Conservation (phyloP, 1,139 yeast species). For the Debaryomyces udenii region DNA sequence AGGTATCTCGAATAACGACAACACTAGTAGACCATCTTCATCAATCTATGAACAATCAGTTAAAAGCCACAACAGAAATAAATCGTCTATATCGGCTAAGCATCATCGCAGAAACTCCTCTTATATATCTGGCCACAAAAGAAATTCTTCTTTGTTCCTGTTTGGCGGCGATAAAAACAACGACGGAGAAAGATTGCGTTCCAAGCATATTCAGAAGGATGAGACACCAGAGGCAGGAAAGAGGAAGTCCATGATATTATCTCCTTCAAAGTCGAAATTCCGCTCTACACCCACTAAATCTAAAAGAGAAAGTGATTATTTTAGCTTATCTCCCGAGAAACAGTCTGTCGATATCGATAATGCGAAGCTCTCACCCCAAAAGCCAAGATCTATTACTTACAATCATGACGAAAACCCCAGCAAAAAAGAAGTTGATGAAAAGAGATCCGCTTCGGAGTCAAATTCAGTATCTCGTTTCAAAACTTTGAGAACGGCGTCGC, state of each 20-base stretch:
- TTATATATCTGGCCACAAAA: slow-evolving; percentile 30
- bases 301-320: slow-evolving; percentile 9
- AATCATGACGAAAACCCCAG: slow-evolving; percentile 12
- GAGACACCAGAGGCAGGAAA: slow-evolving; percentile 18
- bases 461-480: slow-evolving; percentile 37
- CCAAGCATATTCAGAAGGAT: slow-evolving; percentile 10
- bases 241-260: slow-evolving; percentile 7
- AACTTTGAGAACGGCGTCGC: slow-evolving; percentile 46
- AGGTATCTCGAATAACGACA: slow-evolving; percentile 16
- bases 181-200: slow-evolving; percentile 2
- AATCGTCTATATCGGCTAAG: slow-evolving; percentile 23
- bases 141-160: slow-evolving; percentile 53
- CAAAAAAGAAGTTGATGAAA: slow-evolving; percentile 27
- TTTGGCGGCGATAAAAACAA: slow-evolving; percentile 24
- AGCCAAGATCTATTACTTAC: slow-evolving; percentile 31
- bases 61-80: slow-evolving; percentile 31
- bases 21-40: slow-evolving; percentile 43
- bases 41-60: slow-evolving; percentile 45
- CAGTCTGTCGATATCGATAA: slow-evolving; percentile 36
- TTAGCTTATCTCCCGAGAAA: slow-evolving; percentile 13
- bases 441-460: slow-evolving; percentile 38
- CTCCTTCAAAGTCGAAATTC: slow-evolving; percentile 10
- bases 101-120: slow-evolving; percentile 39
- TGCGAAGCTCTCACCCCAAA: slow-evolving; percentile 41
- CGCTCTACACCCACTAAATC: not conserved